These are phyloP conservation scores for Globisporangium barbulae DNA, from an alignment of 352 stramenopile species.

Conservation along the genomic window DNA sequence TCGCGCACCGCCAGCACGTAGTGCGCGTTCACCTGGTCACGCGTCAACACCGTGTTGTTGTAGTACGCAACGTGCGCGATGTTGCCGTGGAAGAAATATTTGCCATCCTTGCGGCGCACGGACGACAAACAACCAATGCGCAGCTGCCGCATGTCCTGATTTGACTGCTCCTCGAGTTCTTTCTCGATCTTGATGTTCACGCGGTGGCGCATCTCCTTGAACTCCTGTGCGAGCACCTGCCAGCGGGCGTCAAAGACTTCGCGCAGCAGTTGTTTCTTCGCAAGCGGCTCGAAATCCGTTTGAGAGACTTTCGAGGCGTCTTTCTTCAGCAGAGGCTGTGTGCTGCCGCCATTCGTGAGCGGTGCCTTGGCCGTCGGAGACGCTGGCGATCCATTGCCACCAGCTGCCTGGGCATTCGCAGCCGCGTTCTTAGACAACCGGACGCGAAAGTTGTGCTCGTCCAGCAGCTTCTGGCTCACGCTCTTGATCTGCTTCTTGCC, in stretches of 20 bases:
- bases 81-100: conserved; percentile 82
- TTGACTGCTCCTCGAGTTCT: conserved; percentile 60
- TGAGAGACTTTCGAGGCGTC: conserved; percentile 59
- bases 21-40: conserved; percentile 73
- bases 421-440: conserved; percentile 47
- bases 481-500: conserved; percentile 59
- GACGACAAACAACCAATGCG: conserved; percentile 76
- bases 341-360: background rate
- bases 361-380: background rate
- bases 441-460: conserved; percentile 83
- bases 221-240: conserved; percentile 46
- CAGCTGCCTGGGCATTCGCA: conserved; percentile 5
- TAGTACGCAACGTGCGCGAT: conserved; percentile 88
- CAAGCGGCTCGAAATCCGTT: conserved; percentile 72
- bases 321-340: conserved; percentile 39
- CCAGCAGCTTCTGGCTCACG: conserved; percentile 63
- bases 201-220: conserved; percentile 65
- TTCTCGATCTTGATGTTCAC: conserved; percentile 71
- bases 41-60: conserved; percentile 45
- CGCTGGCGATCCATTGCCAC: background rate
- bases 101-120: conserved; percentile 55
- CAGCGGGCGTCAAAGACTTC: conserved; percentile 71
- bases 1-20: conserved; percentile 67
- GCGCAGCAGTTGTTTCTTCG: conserved; percentile 79
- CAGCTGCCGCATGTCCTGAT: conserved; percentile 50